Evolutionary conservation across 1,284 basidiomycete genomes (phyloP).

Genomic region (Thecaphora thlaspeos): DNA sequence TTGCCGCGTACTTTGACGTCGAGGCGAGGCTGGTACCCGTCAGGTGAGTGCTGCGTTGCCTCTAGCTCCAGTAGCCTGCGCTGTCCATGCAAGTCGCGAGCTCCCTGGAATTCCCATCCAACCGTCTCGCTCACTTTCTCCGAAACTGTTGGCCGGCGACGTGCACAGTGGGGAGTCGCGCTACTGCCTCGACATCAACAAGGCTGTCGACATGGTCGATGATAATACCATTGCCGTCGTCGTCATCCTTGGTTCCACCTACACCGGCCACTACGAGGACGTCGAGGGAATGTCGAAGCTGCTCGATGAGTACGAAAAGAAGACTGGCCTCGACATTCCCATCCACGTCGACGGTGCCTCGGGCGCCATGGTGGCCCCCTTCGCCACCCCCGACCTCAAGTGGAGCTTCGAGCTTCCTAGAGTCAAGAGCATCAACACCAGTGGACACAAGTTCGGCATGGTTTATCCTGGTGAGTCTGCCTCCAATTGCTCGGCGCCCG

Average conservation of each 20-base stretch:
- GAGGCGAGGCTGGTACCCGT: constrained; percentile 61
- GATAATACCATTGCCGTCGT: constrained; percentile 69
- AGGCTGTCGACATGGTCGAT: constrained; percentile 81
- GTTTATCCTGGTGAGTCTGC: constrained; percentile 66
- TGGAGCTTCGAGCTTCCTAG: constrained; percentile 70
- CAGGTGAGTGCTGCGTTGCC: not conserved
- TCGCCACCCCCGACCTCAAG: constrained; percentile 69
- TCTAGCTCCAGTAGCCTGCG: too few species aligned
- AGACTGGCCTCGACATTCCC: constrained; percentile 66
- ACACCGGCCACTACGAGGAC: constrained; percentile 89
- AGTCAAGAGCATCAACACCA: constrained; percentile 77
- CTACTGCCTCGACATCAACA: constrained; percentile 79
- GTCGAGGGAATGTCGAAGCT: constrained; percentile 82
- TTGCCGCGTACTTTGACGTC: constrained; percentile 87
- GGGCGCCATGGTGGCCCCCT: constrained; percentile 66
- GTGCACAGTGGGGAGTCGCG: constrained; percentile 32
- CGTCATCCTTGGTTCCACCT: constrained; percentile 71
- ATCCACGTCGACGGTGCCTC: constrained; percentile 66
- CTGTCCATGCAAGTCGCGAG: too few species aligned
- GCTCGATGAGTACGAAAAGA: constrained; percentile 80
- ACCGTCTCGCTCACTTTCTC: too few species aligned
- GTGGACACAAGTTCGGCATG: constrained; percentile 78
- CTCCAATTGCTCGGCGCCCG: too few species aligned
- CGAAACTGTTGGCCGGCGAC: too few species aligned
- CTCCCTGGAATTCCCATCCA: too few species aligned